Evolutionary conservation across 257 asterid genomes (phyloP).

Genomic region (Verbena officinalis): DNA sequence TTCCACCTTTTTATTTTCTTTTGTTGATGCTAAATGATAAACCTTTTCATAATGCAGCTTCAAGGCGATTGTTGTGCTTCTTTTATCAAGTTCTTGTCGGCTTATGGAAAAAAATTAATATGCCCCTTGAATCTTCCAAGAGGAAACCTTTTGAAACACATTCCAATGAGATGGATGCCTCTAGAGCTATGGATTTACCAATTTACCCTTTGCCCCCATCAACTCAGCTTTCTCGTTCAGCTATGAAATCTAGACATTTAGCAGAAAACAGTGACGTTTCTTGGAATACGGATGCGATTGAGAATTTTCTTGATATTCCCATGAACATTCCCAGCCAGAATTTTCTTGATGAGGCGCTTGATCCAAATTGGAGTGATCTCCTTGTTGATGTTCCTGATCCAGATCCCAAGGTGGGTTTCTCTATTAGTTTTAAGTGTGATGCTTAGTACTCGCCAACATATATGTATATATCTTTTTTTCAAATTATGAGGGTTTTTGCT

Average conservation of each 20-base stretch:
- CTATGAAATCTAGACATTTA: conserved; percentile 34
- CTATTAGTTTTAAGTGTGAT: neutral
- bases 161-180: conserved; percentile 47
- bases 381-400: conserved; percentile 58
- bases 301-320: conserved; percentile 46
- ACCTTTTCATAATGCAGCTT: neutral
- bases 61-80: conserved; percentile 19
- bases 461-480: no score
- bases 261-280: conserved; percentile 38
- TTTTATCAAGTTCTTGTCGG: conserved; percentile 4
- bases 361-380: conserved; percentile 64
- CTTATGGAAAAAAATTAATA: conserved; percentile 47
- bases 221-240: conserved; percentile 37
- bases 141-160: conserved; percentile 41
- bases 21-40: conserved; percentile 26
- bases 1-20: conserved; percentile 8
- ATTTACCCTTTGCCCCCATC: conserved; percentile 36
- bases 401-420: conserved; percentile 56
- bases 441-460: neutral
- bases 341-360: conserved; percentile 48
- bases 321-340: conserved; percentile 34
- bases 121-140: conserved; percentile 43
- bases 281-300: conserved; percentile 45
- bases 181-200: conserved; percentile 37
- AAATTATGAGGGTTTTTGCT: no score